Evolutionary conservation across 78 protist genomes (phyloP).

Genomic region (Planoprotostelium fungivorum): DNA sequence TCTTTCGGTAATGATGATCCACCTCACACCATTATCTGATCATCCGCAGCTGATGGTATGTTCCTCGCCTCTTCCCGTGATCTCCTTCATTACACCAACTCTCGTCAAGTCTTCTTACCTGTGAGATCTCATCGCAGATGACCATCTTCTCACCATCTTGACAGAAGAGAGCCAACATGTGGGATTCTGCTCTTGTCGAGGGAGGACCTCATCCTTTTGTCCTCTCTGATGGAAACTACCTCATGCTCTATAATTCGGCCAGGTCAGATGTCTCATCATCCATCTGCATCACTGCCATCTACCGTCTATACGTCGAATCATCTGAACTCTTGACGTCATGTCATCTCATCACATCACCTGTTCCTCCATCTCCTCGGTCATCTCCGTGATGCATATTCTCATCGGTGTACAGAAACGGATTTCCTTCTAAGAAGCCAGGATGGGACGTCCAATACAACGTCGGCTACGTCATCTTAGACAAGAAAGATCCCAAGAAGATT

Average conservation of each 20-base stretch:
- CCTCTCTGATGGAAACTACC: background rate
- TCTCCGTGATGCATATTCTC: background rate
- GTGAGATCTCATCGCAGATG: background rate
- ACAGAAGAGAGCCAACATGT: background rate
- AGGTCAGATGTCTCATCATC: background rate
- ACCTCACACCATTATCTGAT: background rate
- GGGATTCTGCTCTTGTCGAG: background rate
- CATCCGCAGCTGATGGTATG: background rate
- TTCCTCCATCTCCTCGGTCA: too few species aligned
- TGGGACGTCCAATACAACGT: background rate
- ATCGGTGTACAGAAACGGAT: background rate
- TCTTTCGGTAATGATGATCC: background rate
- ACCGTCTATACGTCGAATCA: too few species aligned
- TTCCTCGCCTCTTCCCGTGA: background rate
- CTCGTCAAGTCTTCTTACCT: background rate
- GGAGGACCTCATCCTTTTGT: background rate
- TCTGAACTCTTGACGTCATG: too few species aligned
- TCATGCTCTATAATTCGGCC: background rate
- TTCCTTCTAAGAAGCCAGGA: background rate
- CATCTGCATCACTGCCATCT: too few species aligned
- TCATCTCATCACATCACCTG: too few species aligned
- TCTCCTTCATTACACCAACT: background rate
- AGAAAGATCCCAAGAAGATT: background rate
- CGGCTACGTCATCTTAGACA: background rate
- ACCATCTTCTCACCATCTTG: background rate